Evolutionary conservation across 495 filamentous ascomycete species (phyloP).

Genomic region (Neurospora intermedia): DNA sequence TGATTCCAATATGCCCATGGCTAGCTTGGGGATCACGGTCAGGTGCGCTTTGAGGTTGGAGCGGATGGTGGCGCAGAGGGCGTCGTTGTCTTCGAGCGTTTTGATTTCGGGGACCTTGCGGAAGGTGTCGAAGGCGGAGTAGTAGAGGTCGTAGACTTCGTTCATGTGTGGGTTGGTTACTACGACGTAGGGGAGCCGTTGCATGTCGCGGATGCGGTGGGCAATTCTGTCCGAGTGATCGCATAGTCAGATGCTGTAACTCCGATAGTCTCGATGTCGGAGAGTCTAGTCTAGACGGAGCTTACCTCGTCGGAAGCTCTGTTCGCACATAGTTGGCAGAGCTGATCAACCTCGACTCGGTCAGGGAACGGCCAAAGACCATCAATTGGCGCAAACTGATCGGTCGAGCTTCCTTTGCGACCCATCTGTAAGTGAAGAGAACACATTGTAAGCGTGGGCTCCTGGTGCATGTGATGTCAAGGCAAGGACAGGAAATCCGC

Average conservation of each 20-base stretch:
- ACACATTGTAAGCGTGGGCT: constrained; percentile 10
- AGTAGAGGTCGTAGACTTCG: constrained; percentile 94
- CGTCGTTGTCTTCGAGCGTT: constrained; percentile 82
- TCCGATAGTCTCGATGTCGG: too few species aligned
- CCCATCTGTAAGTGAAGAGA: constrained; percentile 53
- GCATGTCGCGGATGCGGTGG: constrained; percentile 94
- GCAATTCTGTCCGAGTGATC: constrained; percentile 48
- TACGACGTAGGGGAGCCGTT: constrained; percentile 90
- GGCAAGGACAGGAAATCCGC: constrained; percentile 11
- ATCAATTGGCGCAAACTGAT: constrained; percentile 88
- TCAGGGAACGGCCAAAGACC: constrained; percentile 83
- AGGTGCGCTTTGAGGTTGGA: constrained; percentile 77
- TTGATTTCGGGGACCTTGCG: constrained; percentile 75
- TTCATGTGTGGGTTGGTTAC: constrained; percentile 91
- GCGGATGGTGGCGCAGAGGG: constrained; percentile 70
- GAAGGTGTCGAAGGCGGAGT: constrained; percentile 84
- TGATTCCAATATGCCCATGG: constrained; percentile 87
- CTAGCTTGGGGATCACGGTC: constrained; percentile 84
- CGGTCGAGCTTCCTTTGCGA: constrained; percentile 69
- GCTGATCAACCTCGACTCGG: constrained; percentile 77
- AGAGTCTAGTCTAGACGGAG: background rate
- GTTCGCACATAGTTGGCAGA: constrained; percentile 96
- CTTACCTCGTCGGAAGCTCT: constrained; percentile 80
- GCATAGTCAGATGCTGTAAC: background rate
- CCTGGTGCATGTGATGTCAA: background rate